Evolutionary conservation across 345 rosid species (phyloP).

Genomic region (Xanthoceras sorbifolium): DNA sequence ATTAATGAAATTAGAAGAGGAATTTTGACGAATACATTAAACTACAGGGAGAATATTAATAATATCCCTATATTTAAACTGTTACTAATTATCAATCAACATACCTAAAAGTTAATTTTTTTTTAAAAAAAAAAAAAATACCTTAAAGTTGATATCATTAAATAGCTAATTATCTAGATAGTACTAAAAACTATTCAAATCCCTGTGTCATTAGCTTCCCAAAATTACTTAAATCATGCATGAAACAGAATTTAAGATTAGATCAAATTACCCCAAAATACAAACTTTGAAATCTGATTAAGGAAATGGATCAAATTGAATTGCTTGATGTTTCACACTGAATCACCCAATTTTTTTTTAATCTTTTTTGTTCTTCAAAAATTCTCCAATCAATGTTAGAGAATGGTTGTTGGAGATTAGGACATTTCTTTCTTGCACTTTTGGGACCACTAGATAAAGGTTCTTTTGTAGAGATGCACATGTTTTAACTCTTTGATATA

Average conservation of each 20-base stretch:
- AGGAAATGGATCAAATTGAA: neutral
- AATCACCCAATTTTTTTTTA: too few relatives aligned
- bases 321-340: neutral
- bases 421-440: conserved; percentile 9
- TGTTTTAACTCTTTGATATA: neutral
- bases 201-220: too few relatives aligned
- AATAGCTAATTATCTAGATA: neutral
- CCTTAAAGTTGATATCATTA: too few relatives aligned
- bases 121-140: too few relatives aligned
- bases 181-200: too few relatives aligned
- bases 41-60: too few relatives aligned
- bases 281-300: neutral
- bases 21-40: too few relatives aligned
- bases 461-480: conserved; percentile 2
- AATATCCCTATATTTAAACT: neutral
- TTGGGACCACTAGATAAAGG: conserved; percentile 19
- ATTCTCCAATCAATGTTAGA: neutral
- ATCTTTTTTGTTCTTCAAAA: neutral
- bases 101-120: too few relatives aligned
- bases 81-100: neutral
- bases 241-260: too few relatives aligned
- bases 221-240: too few relatives aligned
- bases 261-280: too few relatives aligned
- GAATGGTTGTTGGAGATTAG: conserved; percentile 24
- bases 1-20: too few relatives aligned